Evolutionary conservation across 1,284 basidiomycete species (phyloP), one percentile per base, ranked within the genome.

Genomic region (Trichosporon sp.): DNA sequence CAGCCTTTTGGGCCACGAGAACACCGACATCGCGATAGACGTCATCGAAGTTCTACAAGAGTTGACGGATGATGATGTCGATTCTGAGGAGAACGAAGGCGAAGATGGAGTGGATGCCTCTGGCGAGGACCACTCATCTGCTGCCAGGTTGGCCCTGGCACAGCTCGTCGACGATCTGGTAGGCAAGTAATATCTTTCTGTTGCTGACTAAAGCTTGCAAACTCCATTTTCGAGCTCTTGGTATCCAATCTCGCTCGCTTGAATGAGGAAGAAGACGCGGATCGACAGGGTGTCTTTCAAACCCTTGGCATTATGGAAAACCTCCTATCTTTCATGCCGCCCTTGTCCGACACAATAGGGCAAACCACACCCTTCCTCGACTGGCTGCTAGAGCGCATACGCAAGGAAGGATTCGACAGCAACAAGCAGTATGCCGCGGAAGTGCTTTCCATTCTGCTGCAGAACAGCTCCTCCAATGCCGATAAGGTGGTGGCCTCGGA

Each of bases 291-390:
- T 10, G 86, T 95, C 31, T 96, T 92, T 79, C 91, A 95, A 73
- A 87, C 94, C n/a, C 81, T 97, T 1, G 92, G 91, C 32, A 88
- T 94, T 56, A 91, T 98, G 71, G 96, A 99, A 80, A 98, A 98
- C 75, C 81, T 95, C 13, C 79, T 98, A 13, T 89, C 91, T 2
- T 90, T 95, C 73, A 88, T 90, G 69, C 89, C 93, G 0, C 82
- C 86, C 14, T 75, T 95, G 16, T 86, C 91, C 6, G 84, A 85
- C 16, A 82, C 84, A 33, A 83, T 97, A 29, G 86, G 90, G 0
- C 80, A 85, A 0, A 87, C 88, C 66, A 96, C 94, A 0, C 84
- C 83, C 9, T 82, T 96, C 13, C 73, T 97, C 52, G 73, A 83
- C 3, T 99, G 92, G 91, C 81, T 96, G 6, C 80, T 98, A 49